phyloP scores from a whole-genome alignment of 1,284 basidiomycete species.

The Leccinum insolens region DNA sequence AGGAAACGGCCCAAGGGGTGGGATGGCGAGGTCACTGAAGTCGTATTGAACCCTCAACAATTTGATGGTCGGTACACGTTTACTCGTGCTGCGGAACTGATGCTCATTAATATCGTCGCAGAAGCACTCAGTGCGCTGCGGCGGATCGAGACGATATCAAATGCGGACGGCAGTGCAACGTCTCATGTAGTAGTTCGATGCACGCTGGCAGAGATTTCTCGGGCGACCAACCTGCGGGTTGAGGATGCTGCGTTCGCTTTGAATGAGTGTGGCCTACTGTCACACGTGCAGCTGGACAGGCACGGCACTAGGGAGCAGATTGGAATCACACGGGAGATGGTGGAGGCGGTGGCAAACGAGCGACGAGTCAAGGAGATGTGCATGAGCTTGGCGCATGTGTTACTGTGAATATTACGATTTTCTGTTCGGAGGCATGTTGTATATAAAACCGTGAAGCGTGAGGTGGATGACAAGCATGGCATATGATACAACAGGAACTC shows the following conservation, averaged over 20 bases:
- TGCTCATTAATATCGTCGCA: constrained; percentile 32
- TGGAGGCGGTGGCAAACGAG: constrained; percentile 68
- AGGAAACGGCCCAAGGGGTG: constrained; percentile 65
- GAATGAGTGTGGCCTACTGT: constrained; percentile 83
- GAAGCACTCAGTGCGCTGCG: constrained; percentile 49
- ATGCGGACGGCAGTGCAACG: constrained; percentile 65
- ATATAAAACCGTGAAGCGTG: constrained; percentile 27
- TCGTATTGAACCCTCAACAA: constrained; percentile 25
- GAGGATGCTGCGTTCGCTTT: constrained; percentile 91
- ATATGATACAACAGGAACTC: constrained; percentile 26
- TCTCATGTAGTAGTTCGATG: constrained; percentile 68
- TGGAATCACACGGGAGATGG: constrained; percentile 70
- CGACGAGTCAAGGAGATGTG: constrained; percentile 67
- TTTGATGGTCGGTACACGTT: constrained; percentile 35
- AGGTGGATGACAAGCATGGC: constrained; percentile 16
- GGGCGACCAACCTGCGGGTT: constrained; percentile 77
- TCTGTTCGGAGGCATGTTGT: constrained; percentile 16
- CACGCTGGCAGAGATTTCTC: constrained; percentile 73
- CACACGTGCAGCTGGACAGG: constrained; percentile 32
- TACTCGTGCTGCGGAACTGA: not conserved
- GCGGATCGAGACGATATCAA: constrained; percentile 55
- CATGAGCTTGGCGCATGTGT: constrained; percentile 57
- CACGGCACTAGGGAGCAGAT: constrained; percentile 34
- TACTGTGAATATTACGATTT: constrained; percentile 36
- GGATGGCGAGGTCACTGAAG: constrained; percentile 57